Conservation (phyloP, 2,329 filamentous ascomycete genomes). For the Talaromyces verruculosus region DNA sequence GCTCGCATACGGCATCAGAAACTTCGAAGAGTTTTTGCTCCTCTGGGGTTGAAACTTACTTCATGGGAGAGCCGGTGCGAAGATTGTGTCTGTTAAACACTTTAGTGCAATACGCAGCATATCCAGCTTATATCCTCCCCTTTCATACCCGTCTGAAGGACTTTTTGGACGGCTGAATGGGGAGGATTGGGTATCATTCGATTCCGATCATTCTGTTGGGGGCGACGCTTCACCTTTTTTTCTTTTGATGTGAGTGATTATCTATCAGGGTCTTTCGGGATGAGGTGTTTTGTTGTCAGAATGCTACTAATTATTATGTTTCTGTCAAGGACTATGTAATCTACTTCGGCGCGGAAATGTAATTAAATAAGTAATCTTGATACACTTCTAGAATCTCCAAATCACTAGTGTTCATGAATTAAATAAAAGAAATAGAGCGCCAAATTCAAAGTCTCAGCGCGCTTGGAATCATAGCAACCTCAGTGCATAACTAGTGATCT, state of each 20-base stretch:
- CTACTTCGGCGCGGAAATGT: neutral
- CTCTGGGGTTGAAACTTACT: conserved; percentile 41
- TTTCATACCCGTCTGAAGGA: conserved; percentile 31
- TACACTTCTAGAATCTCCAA: neutral
- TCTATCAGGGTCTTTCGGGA: conserved; percentile 15
- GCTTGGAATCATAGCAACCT: conserved; percentile 8
- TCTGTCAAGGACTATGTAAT: neutral
- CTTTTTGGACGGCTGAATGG: neutral
- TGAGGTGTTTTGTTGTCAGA: conserved; percentile 11
- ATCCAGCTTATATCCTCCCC: conserved; percentile 34
- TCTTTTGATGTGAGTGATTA: conserved; percentile 51
- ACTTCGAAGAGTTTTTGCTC: conserved; percentile 62
- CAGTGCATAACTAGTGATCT: conserved; percentile 4
- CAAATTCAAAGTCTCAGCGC: conserved; percentile 2
- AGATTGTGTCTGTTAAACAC: conserved; percentile 83
- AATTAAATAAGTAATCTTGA: neutral
- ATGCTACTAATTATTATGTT: conserved; percentile 20
- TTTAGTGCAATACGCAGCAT: conserved; percentile 97
- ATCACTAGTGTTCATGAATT: neutral
- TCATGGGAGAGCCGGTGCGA: conserved; percentile 92
- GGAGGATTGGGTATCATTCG: conserved; percentile 63
- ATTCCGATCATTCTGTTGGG: conserved; percentile 91
- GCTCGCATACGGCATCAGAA: conserved; percentile 86
- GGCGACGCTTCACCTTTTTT: conserved; percentile 66
- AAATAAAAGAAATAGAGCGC: neutral